Evolutionary conservation across 2,329 filamentous ascomycete species (phyloP).

Genomic region (Trichoderma aggressivum): DNA sequence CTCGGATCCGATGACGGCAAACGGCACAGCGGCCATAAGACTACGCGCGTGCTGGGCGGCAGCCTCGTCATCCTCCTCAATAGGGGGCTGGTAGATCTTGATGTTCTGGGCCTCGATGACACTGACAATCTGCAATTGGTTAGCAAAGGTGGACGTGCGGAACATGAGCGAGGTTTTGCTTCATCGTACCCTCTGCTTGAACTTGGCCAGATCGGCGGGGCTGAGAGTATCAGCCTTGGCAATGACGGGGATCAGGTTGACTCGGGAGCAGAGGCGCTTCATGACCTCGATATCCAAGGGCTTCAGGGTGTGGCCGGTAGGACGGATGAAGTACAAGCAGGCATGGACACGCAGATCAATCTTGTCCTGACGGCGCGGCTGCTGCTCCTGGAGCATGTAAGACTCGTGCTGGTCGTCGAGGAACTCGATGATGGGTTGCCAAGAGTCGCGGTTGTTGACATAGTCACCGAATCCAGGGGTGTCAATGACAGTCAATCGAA

Average conservation of each 20-base stretch:
- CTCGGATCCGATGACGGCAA: conserved; percentile 97
- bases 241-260: conserved; percentile 97
- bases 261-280: conserved; percentile 97
- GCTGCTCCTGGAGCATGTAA: conserved; percentile 99
- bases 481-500: conserved; percentile 97
- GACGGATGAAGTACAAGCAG: conserved; percentile 98
- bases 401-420: conserved; percentile 99
- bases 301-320: conserved; percentile 97
- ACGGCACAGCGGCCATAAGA: conserved; percentile 95
- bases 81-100: conserved; percentile 97
- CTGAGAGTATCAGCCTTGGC: conserved; percentile 98
- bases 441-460: conserved; percentile 99
- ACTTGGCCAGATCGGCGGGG: conserved; percentile 83
- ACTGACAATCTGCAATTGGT: conserved; percentile 67
- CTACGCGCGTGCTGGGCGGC: conserved; percentile 92
- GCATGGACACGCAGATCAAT: conserved; percentile 98
- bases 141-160: conserved; percentile 28
- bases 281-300: conserved; percentile 99
- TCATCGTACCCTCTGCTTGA: conserved; percentile 83
- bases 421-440: conserved; percentile 99
- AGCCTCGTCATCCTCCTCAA: conserved; percentile 97
- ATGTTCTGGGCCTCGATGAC: conserved; percentile 98
- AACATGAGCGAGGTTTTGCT: background rate
- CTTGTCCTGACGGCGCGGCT: conserved; percentile 96
- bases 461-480: conserved; percentile 99